Conservation (phyloP, 1,139 yeast genomes). For the Arxiozyma heterogenica region DNA sequence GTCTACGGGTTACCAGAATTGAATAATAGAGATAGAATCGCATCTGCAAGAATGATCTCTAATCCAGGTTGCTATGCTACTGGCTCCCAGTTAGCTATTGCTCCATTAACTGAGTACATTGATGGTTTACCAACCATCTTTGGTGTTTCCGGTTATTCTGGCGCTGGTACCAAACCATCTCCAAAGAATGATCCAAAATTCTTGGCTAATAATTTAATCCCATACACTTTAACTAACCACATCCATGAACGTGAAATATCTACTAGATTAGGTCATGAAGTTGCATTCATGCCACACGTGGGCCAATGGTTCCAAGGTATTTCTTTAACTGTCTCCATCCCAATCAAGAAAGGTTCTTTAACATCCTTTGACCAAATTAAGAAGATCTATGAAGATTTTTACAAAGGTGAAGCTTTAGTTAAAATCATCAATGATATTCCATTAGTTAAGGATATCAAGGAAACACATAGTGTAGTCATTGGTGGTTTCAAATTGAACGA, state of each 20-base stretch:
- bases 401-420: constrained; percentile 78
- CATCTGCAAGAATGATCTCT: constrained; percentile 73
- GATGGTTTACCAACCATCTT: constrained; percentile 73
- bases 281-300: constrained; percentile 93
- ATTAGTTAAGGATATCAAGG: constrained; percentile 79
- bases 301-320: constrained; percentile 99
- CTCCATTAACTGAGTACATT: constrained; percentile 62
- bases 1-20: constrained; percentile 83
- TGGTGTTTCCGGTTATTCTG: constrained; percentile 97
- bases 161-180: constrained; percentile 98
- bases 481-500: constrained; percentile 95
- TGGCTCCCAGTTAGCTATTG: constrained; percentile 88
- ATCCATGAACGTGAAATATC: constrained; percentile 93
- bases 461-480: constrained; percentile 87
- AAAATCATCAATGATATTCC: constrained; percentile 60
- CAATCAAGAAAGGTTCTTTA: constrained; percentile 60
- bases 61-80: constrained; percentile 99
- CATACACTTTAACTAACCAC: constrained; percentile 93
- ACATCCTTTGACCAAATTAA: constrained; percentile 80
- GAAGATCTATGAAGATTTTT: constrained; percentile 78
- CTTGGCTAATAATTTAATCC: constrained; percentile 75
- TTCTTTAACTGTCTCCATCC: constrained; percentile 82
- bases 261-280: constrained; percentile 61
- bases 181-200: constrained; percentile 81
- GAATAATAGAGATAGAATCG: constrained; percentile 54